phyloP scores from a whole-genome alignment of 2,329 filamentous ascomycete species.

The Aspergillus niger region DNA sequence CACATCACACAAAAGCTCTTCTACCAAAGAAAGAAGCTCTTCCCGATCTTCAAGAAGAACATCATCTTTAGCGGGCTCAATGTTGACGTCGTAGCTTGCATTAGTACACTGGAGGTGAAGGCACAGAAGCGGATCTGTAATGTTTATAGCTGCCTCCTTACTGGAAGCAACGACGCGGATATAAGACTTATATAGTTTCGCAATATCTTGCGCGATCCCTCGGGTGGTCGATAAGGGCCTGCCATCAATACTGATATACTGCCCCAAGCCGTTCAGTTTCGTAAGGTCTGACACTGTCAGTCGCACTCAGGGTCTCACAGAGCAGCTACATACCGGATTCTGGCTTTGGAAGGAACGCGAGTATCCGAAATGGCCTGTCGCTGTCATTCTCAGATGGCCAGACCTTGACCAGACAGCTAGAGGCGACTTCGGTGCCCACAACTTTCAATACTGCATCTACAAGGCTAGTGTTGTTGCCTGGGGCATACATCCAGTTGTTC shows the following conservation, averaged over 20 bases:
- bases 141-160: constrained; percentile 19
- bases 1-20: constrained; percentile 36
- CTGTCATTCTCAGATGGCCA: constrained; percentile 30
- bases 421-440: constrained; percentile 55
- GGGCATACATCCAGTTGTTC: constrained; percentile 63
- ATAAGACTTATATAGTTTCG: constrained; percentile 53
- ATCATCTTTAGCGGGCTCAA: constrained; percentile 66
- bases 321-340: constrained; percentile 36
- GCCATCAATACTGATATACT: constrained; percentile 60
- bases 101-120: constrained; percentile 57
- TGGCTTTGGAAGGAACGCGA: constrained; percentile 53
- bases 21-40: constrained; percentile 46
- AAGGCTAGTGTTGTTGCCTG: constrained; percentile 50
- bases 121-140: constrained; percentile 58
- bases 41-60: constrained; percentile 57
- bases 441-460: constrained; percentile 60
- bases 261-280: constrained; percentile 38
- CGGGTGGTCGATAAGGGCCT: constrained; percentile 55
- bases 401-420: constrained; percentile 48
- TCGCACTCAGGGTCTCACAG: neutral
- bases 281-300: constrained; percentile 39
- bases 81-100: constrained; percentile 61
- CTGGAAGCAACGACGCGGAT: constrained; percentile 41
- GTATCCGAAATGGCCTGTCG: constrained; percentile 43
- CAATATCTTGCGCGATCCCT: constrained; percentile 57